A percentile compares a stretch with the other conserved stretches of the same genome.
Conservation (phyloP, 768 basidiomycete genomes). For the Rhizopogon salebrosus region DNA sequence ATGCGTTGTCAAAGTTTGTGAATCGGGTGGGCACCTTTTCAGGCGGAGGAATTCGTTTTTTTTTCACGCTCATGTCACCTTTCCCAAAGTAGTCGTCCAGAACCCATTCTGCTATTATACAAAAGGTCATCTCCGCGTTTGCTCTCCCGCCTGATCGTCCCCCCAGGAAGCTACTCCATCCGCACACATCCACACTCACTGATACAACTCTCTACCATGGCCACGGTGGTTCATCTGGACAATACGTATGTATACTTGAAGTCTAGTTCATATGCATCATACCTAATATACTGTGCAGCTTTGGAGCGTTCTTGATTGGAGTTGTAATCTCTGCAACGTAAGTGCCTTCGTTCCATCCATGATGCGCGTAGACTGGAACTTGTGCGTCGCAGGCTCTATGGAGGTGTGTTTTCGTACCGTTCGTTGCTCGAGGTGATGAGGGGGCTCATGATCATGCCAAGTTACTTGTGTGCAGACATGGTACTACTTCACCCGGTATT, state of each 20-base stretch:
- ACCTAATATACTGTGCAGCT: constrained; percentile 22
- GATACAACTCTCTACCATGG: constrained; percentile 3
- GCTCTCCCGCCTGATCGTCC: background rate
- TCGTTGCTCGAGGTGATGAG: background rate
- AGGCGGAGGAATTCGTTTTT: background rate
- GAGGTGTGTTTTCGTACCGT: constrained; percentile 32
- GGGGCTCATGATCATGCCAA: constrained; percentile 14
- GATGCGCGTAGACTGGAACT: background rate
- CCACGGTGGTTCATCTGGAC: constrained; percentile 21
- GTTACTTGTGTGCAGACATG: constrained; percentile 53
- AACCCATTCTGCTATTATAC: background rate
- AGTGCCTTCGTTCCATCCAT: constrained; percentile 16
- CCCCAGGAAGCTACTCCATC: background rate
- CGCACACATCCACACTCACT: background rate
- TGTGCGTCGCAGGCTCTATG: constrained; percentile 36
- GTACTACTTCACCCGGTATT: constrained; percentile 47
- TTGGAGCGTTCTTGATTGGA: constrained; percentile 48
- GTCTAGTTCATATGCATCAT: background rate
- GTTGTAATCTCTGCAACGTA: constrained; percentile 44
- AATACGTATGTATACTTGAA: constrained; percentile 25
- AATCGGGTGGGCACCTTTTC: background rate
- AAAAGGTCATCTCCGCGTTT: background rate
- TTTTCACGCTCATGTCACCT: background rate
- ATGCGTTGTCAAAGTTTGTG: background rate
- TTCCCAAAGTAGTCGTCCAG: background rate